Evolutionary conservation across 768 basidiomycete genomes (phyloP), one percentile per base, ranked within the genome.

Genomic region (Wakefieldia striispora): DNA sequence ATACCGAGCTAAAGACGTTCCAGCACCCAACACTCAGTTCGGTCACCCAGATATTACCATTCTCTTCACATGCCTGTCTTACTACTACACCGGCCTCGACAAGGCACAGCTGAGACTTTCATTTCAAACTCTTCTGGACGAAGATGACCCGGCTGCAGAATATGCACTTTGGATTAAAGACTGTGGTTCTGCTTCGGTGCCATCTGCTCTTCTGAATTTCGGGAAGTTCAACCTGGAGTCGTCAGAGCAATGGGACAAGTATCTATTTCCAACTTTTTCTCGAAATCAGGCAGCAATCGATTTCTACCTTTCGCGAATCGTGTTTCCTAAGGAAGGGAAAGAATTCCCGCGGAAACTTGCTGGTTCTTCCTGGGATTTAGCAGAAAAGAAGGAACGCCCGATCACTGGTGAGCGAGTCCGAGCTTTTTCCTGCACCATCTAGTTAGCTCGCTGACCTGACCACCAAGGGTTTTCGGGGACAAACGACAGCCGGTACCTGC

Each of bases 291-390:
- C 45, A 3, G 52, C 57, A 4, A 49, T 66, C 13, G 68, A 81
- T 39, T 81, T 81, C 58, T 81, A 68, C 58, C 63, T 81, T n/a
- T 60, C 71, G 0, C 58, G 66, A 14, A 56, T 75, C 3, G 79
- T 80, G 12, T 79, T 81, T 49, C 79, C 78, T 6, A 74, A 68
- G 27, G 69, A 73, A 21, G 38, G 40, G 2, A 66, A 50, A 42
- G 57, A 19, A 57, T 70, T 31, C 50, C 68, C 34, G 43, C 55
- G 6, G 10, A 51, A 43, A 4, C 21, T 66, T 12, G 43, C 61
- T 14, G 54, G 58, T 19, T 59, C 55, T 3, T 43, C 43, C 17
- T 53, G 51, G 46, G 51, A 53, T 26, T 13, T 53, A 14, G 47
- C 34, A 3, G 51, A 53, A 24, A 37, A 23, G 19, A 39, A 39